Conservation (phyloP, 108 stramenopile species). For the Skeletonema tropicum region DNA sequence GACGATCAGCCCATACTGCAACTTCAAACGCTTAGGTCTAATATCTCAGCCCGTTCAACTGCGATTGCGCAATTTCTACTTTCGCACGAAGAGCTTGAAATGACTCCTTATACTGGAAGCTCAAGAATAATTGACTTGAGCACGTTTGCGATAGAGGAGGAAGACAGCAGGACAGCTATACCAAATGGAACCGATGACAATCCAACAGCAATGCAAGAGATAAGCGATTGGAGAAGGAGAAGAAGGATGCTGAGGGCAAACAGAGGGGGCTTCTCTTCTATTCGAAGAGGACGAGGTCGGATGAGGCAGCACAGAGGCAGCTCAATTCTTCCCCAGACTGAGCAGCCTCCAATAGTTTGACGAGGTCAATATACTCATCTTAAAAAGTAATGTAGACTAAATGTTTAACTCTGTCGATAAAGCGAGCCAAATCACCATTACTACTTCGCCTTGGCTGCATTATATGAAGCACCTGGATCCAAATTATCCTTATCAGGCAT, state of each 20-base stretch:
- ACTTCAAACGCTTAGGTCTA: slow-evolving; percentile 40
- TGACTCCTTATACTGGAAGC: slow-evolving; percentile 5
- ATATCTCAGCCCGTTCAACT: slow-evolving; percentile 19
- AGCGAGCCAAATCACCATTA: not conserved
- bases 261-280: not conserved
- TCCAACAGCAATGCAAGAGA: slow-evolving; percentile 11
- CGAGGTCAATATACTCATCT: not conserved
- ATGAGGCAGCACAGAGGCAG: not conserved
- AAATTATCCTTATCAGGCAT: slow-evolving; percentile 77
- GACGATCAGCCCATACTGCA: slow-evolving; percentile 50
- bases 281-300: not conserved
- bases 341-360: not conserved
- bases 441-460: slow-evolving; percentile 66
- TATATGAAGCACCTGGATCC: slow-evolving; percentile 84
- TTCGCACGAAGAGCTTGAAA: slow-evolving; percentile 21
- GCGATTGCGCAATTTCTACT: slow-evolving; percentile 33
- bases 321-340: not conserved
- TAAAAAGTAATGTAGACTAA: slow-evolving; percentile 9
- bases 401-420: not conserved
- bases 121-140: slow-evolving; percentile 17
- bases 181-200: slow-evolving; percentile 7
- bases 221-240: slow-evolving; percentile 22
- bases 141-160: slow-evolving; percentile 22
- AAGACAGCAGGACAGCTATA: slow-evolving; percentile 9
- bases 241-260: slow-evolving; percentile 4